These are phyloP conservation scores for Elymus sibiricus DNA, from an alignment of 176 grass and related monocot species.

Conservation along the genomic window DNA sequence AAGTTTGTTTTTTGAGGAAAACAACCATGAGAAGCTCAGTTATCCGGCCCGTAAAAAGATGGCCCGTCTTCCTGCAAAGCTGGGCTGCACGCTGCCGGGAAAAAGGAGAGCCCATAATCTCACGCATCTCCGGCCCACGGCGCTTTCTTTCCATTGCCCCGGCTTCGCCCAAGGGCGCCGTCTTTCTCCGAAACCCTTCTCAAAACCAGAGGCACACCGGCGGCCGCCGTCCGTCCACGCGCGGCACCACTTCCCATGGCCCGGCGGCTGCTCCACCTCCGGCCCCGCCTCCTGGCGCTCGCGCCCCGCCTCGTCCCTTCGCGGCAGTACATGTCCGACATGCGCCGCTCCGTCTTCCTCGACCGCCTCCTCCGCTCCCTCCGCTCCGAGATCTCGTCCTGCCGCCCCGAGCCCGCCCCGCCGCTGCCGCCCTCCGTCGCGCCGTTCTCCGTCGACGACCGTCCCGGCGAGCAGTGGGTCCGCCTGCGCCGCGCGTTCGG, in stretches of 20 bases:
- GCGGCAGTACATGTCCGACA: constrained; percentile 53
- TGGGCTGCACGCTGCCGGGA: no score
- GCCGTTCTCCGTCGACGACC: constrained; percentile 51
- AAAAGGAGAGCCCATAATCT: no score
- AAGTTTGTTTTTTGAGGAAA: no score
- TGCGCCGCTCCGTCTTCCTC: constrained; percentile 57
- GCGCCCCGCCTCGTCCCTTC: constrained; percentile 12
- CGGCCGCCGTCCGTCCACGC: neutral
- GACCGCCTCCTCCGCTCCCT: constrained; percentile 76
- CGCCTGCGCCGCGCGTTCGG: constrained; percentile 39
- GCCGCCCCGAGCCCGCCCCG: constrained; percentile 6
- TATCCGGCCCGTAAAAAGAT: no score
- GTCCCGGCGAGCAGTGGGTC: constrained; percentile 53
- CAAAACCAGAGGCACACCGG: neutral
- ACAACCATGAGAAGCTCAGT: no score
- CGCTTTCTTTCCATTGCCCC: neutral
- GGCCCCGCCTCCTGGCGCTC: neutral
- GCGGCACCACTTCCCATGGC: constrained; percentile 18
- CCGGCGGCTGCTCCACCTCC: constrained; percentile 29
- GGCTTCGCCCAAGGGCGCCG: neutral
- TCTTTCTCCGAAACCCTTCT: neutral
- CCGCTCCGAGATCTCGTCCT: constrained; percentile 63
- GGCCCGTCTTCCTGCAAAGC: no score
- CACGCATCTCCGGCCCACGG: no score
- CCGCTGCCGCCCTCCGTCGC: neutral